Conservation (phyloP, 176 grass and related monocot species). For the Phoenix dactylifera region DNA sequence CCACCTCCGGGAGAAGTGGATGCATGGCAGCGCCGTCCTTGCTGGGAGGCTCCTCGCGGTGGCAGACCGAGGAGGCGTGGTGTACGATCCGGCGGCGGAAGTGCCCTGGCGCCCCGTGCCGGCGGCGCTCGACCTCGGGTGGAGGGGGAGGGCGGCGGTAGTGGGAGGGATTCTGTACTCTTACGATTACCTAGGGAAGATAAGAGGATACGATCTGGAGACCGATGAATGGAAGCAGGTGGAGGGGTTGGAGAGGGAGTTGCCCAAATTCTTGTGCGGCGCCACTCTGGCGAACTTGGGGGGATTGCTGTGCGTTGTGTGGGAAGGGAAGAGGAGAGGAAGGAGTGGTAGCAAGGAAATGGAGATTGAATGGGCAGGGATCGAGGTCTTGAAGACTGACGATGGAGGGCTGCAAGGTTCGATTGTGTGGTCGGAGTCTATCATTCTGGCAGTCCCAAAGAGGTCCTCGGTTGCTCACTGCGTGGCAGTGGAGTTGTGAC, state of each 20-base stretch:
- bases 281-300: constrained; percentile 58
- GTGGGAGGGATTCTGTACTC: constrained; percentile 69
- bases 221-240: constrained; percentile 55
- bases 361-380: constrained; percentile 73
- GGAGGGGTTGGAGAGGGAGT: constrained; percentile 49
- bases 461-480: constrained; percentile 60
- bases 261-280: constrained; percentile 63
- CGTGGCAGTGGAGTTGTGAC: constrained; percentile 59
- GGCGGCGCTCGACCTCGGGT: constrained; percentile 56
- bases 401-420: constrained; percentile 42
- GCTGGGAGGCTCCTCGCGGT: constrained; percentile 56
- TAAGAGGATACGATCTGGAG: constrained; percentile 60
- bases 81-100: constrained; percentile 44
- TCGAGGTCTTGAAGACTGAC: constrained; percentile 30
- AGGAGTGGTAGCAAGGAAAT: constrained; percentile 21
- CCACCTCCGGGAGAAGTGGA: constrained; percentile 73
- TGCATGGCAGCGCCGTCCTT: constrained; percentile 78
- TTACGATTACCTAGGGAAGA: constrained; percentile 79
- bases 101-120: constrained; percentile 58
- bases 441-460: constrained; percentile 32
- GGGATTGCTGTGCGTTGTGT: constrained; percentile 66
- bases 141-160: constrained; percentile 71
- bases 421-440: constrained; percentile 53
- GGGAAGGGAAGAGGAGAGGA: constrained; percentile 47
- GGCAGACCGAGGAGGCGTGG: constrained; percentile 72